phyloP scores from a whole-genome alignment of 2,329 filamentous ascomycete species.

The Teratosphaeria viscida region DNA sequence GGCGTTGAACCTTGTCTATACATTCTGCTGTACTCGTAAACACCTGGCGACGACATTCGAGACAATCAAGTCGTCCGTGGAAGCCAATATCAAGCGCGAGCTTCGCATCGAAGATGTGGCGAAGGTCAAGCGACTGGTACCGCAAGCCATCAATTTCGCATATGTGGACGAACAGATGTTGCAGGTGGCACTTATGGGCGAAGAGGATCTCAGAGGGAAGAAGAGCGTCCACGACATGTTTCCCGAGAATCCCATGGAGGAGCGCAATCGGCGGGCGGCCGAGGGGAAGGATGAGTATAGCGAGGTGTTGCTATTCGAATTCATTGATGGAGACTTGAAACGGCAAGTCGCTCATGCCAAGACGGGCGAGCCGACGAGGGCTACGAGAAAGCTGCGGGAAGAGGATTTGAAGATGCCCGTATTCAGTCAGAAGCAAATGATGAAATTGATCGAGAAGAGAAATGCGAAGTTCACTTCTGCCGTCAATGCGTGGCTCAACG shows the following conservation, averaged over 20 bases:
- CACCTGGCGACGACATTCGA: constrained; percentile 87
- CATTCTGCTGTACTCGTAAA: constrained; percentile 87
- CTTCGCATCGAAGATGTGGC: constrained; percentile 71
- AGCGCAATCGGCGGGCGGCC: constrained; percentile 25
- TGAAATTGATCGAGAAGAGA: constrained; percentile 75
- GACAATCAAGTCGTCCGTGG: constrained; percentile 74
- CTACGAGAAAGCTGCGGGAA: constrained; percentile 57
- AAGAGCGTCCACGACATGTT: constrained; percentile 43
- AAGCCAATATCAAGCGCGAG: constrained; percentile 64
- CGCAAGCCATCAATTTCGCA: constrained; percentile 67
- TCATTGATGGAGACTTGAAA: constrained; percentile 82
- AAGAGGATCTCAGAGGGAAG: constrained; percentile 55
- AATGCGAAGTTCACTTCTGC: constrained; percentile 74
- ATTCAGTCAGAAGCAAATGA: constrained; percentile 87
- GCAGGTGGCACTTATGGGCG: constrained; percentile 65
- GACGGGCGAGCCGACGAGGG: constrained; percentile 60
- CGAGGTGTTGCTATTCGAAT: constrained; percentile 83
- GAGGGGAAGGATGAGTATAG: constrained; percentile 26
- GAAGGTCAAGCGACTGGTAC: constrained; percentile 66
- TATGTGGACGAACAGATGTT: constrained; percentile 80
- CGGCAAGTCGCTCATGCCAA: constrained; percentile 62
- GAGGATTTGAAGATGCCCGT: constrained; percentile 86
- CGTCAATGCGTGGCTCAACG: constrained; percentile 65
- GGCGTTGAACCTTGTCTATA: constrained; percentile 85
- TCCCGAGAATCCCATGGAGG: constrained; percentile 27